Base-by-base conservation (phyloP, 208 protist species). In the Acanthamoeba healyi region DNA sequence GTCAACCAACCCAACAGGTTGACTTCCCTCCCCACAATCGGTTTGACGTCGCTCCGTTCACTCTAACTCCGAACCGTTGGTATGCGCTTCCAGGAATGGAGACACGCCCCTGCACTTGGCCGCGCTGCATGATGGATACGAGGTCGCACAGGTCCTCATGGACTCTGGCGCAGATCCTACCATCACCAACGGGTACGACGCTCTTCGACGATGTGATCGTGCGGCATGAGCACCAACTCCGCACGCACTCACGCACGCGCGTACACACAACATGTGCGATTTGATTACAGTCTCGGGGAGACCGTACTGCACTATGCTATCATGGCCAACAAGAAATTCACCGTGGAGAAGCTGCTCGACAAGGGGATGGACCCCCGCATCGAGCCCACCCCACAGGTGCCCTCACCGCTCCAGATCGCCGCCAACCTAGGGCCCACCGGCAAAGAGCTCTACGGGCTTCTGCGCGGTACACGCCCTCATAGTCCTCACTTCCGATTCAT, bases 11-110 rank as follows among this genome's bases (percentile, higher is more conserved):
- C 87, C n/a, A 70, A 93, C 49, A 26, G 51, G 44, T 89, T 36
- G n/a, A n/a, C n/a, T n/a, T n/a, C n/a, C n/a, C 74, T 84, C 36
- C n/a, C 65, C 34, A 29, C 34, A 15, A 29, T 38, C 26, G 15
- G 10, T 58, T 77, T 38, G n/a, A n/a, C n/a, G n/a, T n/a, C n/a
- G n/a, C n/a, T n/a, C n/a, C n/a, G n/a, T n/a, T n/a, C n/a, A n/a
- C n/a, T n/a, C n/a, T n/a, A n/a, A n/a, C n/a, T n/a, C n/a, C n/a
- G n/a, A n/a, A n/a, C n/a, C n/a, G n/a, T n/a, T n/a, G n/a, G n/a
- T n/a, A n/a, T n/a, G n/a, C n/a, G n/a, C n/a, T n/a, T n/a, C n/a
- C 87, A 93, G 87, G 38, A 93, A 93, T 34, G 87, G 87, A 61
- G 87, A 93, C n/a, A 93, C 87, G 14, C 42, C 87, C 4, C 40